Conservation (phyloP, 1,284 basidiomycete genomes). For the Rhodofomes roseus region DNA sequence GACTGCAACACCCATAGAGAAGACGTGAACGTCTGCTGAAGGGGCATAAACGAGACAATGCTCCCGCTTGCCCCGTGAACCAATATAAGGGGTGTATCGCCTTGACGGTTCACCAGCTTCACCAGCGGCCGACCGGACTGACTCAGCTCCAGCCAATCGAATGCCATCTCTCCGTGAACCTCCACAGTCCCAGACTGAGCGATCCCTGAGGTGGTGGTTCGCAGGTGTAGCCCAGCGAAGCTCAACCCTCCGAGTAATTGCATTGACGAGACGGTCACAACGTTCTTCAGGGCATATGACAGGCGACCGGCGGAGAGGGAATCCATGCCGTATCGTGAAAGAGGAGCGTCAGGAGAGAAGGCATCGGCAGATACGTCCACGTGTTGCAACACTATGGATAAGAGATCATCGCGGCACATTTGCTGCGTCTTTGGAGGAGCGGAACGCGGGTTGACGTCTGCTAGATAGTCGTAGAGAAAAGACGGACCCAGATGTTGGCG, state of each 20-base stretch:
- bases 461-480: neutral
- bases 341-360: slow-evolving; percentile 32
- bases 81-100: neutral
- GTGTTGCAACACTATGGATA: too few relatives aligned
- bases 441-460: too few relatives aligned
- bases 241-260: slow-evolving; percentile 32
- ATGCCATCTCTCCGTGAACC: too few relatives aligned
- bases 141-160: too few relatives aligned
- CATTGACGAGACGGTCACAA: slow-evolving; percentile 29
- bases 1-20: slow-evolving; percentile 1
- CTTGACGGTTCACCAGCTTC: neutral
- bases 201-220: too few relatives aligned
- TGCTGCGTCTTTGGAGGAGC: too few relatives aligned
- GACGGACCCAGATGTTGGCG: neutral
- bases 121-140: neutral
- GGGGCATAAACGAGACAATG: neutral
- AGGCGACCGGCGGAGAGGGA: slow-evolving; percentile 33
- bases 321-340: slow-evolving; percentile 37
- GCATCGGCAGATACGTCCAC: slow-evolving; percentile 28
- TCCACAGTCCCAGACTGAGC: too few relatives aligned
- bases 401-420: too few relatives aligned
- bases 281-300: slow-evolving; percentile 25
- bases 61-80: slow-evolving; percentile 1
- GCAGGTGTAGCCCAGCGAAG: neutral
- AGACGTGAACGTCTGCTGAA: neutral